Evolutionary conservation across 768 basidiomycete genomes (phyloP).

Genomic region (Suillus ampliporus): DNA sequence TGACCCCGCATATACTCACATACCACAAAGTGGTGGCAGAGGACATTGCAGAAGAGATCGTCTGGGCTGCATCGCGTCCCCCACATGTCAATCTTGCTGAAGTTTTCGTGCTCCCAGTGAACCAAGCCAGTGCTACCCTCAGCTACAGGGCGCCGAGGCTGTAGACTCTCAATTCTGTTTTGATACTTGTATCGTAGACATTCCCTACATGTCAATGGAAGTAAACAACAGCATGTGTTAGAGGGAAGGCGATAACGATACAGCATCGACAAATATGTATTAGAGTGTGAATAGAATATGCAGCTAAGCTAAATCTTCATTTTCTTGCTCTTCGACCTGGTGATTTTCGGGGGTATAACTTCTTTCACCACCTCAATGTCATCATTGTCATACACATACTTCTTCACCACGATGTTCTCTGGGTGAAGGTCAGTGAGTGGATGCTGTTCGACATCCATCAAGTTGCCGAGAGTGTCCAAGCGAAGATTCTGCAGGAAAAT

Average conservation of each 20-base stretch:
- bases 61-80: conserved; percentile 93
- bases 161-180: conserved; percentile 13
- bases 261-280: conserved; percentile 27
- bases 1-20: conserved; percentile 15
- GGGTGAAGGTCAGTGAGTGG: conserved; percentile 61
- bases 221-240: neutral
- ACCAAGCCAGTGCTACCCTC: conserved; percentile 74
- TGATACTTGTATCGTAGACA: neutral
- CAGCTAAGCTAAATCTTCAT: conserved; percentile 36
- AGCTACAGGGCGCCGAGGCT: conserved; percentile 54
- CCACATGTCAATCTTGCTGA: conserved; percentile 92
- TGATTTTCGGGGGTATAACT: conserved; percentile 49
- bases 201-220: neutral
- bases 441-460: conserved; percentile 55
- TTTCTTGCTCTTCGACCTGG: conserved; percentile 63
- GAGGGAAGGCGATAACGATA: conserved; percentile 35
- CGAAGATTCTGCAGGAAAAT: conserved; percentile 51
- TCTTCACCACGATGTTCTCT: conserved; percentile 77
- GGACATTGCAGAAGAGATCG: conserved; percentile 97
- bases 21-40: conserved; percentile 66
- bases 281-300: neutral
- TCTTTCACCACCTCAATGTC: conserved; percentile 30
- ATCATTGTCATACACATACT: conserved; percentile 82
- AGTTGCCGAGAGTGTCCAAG: conserved; percentile 77
- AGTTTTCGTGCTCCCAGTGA: conserved; percentile 76